Percentiles rank a stretch among this genome's conserved stretches.
phyloP scores from a whole-genome alignment of 1,284 basidiomycete species.

The Entoloma clypeatum region DNA sequence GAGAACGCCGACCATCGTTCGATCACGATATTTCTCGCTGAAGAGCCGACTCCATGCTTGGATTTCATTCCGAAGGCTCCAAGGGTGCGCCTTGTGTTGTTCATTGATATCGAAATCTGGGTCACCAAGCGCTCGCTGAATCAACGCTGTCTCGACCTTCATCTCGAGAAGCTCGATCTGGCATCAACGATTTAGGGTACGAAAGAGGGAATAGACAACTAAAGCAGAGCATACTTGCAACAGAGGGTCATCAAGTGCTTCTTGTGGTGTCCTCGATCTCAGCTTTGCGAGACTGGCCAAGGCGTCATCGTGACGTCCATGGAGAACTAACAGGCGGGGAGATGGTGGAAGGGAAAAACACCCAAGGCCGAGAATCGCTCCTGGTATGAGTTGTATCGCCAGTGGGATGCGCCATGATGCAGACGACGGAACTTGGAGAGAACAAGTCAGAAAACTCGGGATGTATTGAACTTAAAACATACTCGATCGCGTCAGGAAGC shows the following conservation, averaged over 20 bases:
- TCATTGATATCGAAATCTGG: conserved; percentile 5
- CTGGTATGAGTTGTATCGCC: conserved; percentile 68
- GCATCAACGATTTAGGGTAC: background rate
- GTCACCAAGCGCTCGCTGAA: conserved; percentile 26
- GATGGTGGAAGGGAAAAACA: conserved; percentile 68
- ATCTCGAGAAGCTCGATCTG: conserved; percentile 74
- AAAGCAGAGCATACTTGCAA: conserved; percentile 38
- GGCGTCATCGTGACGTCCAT: conserved; percentile 55
- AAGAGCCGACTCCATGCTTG: conserved; percentile 56
- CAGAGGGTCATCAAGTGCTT: conserved; percentile 45
- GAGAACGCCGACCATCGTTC: conserved; percentile 64
- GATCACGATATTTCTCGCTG: conserved; percentile 44
- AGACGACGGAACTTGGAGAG: conserved; percentile 45
- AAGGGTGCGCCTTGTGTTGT: conserved; percentile 10
- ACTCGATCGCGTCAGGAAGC: conserved; percentile 68
- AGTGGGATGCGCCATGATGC: conserved; percentile 76
- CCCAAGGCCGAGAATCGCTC: conserved; percentile 59
- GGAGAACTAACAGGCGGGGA: conserved; percentile 62
- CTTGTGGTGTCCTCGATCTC: conserved; percentile 34
- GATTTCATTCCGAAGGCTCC: conserved; percentile 35
- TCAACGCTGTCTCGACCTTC: conserved; percentile 56
- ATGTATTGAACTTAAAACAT: conserved; percentile 22
- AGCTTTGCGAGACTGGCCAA: conserved; percentile 49
- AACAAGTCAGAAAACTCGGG: background rate
- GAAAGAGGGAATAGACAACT: background rate